Conservation (phyloP, 495 filamentous ascomycete species). For the Bryoglossum gracile region DNA sequence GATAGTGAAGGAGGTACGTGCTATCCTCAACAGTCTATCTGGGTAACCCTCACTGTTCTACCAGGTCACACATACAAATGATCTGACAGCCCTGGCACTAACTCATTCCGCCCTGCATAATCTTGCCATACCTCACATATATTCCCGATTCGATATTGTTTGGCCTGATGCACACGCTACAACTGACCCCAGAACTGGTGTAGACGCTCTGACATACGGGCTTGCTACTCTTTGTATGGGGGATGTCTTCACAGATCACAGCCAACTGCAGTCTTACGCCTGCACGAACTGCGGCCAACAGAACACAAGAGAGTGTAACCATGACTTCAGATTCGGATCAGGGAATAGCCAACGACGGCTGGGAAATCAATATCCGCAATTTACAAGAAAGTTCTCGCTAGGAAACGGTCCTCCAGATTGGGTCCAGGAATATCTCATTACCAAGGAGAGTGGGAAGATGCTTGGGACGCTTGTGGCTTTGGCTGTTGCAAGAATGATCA, state of each 20-base stretch:
- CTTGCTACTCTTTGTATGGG: conserved; percentile 79
- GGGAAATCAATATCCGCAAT: conserved; percentile 79
- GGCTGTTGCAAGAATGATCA: conserved; percentile 77
- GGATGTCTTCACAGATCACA: conserved; percentile 52
- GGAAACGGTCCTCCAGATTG: conserved; percentile 78
- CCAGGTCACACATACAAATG: conserved; percentile 81
- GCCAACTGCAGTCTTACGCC: conserved; percentile 16
- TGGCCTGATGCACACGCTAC: conserved; percentile 72
- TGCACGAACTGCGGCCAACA: conserved; percentile 21
- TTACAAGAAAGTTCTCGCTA: conserved; percentile 81
- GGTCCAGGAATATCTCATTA: conserved; percentile 82
- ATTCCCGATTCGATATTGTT: conserved; percentile 88
- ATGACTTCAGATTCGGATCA: conserved; percentile 14
- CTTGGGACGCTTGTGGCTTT: conserved; percentile 84
- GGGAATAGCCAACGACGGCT: conserved; percentile 24
- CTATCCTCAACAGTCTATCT: not conserved
- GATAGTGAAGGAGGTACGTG: conserved; percentile 77
- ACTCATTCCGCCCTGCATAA: conserved; percentile 79
- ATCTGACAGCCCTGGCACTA: conserved; percentile 74
- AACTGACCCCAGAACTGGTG: conserved; percentile 61
- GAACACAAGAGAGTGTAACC: conserved; percentile 20
- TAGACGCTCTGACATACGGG: conserved; percentile 89
- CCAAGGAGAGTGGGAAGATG: conserved; percentile 89
- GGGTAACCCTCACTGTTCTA: not conserved
- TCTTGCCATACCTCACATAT: conserved; percentile 78